A percentile compares a stretch with the other conserved stretches of the same genome.
Conservation (phyloP, 177 flowering plant genomes). For the Viscum album region DNA sequence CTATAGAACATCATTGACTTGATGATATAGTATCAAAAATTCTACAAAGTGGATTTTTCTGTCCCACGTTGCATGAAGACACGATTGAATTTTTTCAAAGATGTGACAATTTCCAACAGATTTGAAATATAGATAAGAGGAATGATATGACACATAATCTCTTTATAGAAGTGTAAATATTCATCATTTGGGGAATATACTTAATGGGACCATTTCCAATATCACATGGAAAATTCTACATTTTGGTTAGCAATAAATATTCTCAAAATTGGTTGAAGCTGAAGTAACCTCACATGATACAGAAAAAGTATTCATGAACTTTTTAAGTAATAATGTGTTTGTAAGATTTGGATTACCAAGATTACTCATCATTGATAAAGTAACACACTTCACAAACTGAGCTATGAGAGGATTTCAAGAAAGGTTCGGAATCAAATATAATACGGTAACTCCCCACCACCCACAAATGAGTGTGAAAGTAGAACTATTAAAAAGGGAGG, state of each 20-base stretch:
- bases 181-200: not conserved
- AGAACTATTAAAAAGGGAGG: not conserved
- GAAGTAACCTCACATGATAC: not conserved
- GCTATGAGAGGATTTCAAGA: not conserved
- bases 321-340: not conserved
- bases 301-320: not conserved
- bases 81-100: not conserved
- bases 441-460: not conserved
- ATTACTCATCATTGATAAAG: not conserved
- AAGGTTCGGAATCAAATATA: not conserved
- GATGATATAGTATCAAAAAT: not conserved
- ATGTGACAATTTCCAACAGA: not conserved
- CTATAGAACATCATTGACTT: not conserved
- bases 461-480: not conserved
- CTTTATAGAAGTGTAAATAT: not conserved
- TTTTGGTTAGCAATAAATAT: not conserved
- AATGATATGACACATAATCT: not conserved
- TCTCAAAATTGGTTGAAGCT: no score
- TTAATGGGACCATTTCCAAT: not conserved
- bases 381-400: not conserved
- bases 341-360: not conserved
- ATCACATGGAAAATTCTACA: not conserved
- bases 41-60: not conserved
- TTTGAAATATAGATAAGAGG: not conserved
- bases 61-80: no score